A percentile compares a stretch with the other conserved stretches of the same genome.
Conservation (phyloP, 192 early-diverging fungal species). For the Entomortierella parvispora region DNA sequence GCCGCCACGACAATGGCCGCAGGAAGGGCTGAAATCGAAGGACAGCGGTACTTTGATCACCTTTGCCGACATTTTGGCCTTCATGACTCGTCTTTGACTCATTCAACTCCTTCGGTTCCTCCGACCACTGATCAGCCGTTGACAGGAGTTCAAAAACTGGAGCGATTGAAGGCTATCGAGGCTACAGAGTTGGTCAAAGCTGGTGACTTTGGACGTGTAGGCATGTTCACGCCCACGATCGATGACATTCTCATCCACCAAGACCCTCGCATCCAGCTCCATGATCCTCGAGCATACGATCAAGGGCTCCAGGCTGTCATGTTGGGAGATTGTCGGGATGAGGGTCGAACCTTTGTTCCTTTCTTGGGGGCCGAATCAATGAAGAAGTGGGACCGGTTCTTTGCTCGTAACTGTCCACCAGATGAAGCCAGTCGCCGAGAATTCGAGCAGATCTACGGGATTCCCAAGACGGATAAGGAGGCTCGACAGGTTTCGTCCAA, state of each 20-base stretch:
- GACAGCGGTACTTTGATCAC: slow-evolving; percentile 14
- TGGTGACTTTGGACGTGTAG: background rate
- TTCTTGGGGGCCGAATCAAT: slow-evolving; percentile 1
- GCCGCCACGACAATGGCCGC: slow-evolving; percentile 11
- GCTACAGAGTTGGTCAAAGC: slow-evolving; percentile 18
- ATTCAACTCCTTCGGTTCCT: too few species aligned
- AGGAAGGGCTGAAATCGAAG: slow-evolving; percentile 4
- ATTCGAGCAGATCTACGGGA: slow-evolving; percentile 17
- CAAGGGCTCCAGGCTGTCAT: slow-evolving; percentile 7
- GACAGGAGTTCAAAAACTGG: slow-evolving; percentile 7
- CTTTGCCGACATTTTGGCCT: slow-evolving; percentile 13
- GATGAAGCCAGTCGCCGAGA: background rate
- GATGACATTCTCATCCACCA: slow-evolving; percentile 2
- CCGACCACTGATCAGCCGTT: background rate
- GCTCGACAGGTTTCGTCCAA: slow-evolving; percentile 11
- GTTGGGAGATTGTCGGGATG: slow-evolving; percentile 17
- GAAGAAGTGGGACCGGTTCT: background rate
- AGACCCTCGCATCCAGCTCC: background rate
- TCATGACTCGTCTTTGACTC: background rate
- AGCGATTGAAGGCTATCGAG: slow-evolving; percentile 2
- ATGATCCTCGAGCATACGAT: slow-evolving; percentile 9
- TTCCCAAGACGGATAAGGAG: slow-evolving; percentile 10
- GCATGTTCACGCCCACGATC: slow-evolving; percentile 21
- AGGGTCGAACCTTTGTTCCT: slow-evolving; percentile 9
- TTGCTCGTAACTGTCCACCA: slow-evolving; percentile 1